Conservation (phyloP, 2,329 filamentous ascomycete species). For the Thielaviopsis euricoi region DNA sequence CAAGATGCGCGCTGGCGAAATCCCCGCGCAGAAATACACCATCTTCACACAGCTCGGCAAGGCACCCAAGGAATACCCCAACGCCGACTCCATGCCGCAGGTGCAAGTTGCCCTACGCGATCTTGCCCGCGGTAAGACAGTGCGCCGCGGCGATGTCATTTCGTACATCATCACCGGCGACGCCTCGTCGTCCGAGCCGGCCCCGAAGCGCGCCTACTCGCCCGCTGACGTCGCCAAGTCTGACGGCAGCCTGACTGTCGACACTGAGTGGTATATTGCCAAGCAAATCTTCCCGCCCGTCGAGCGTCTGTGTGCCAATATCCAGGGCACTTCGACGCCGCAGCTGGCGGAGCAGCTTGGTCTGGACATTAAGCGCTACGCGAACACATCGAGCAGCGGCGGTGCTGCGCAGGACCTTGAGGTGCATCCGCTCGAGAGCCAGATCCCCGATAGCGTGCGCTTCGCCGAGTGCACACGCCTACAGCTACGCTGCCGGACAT, state of each 20-base stretch:
- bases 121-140: slow-evolving; percentile 66
- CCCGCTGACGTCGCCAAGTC: slow-evolving; percentile 70
- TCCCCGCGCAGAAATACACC: slow-evolving; percentile 77
- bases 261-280: slow-evolving; percentile 95
- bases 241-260: slow-evolving; percentile 60
- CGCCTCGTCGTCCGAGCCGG: slow-evolving; percentile 42
- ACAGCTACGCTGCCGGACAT: slow-evolving; percentile 62
- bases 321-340: slow-evolving; percentile 77
- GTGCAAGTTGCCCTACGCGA: slow-evolving; percentile 89
- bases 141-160: slow-evolving; percentile 91
- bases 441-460: slow-evolving; percentile 79
- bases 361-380: slow-evolving; percentile 78
- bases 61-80: slow-evolving; percentile 81
- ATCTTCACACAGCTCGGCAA: slow-evolving; percentile 98
- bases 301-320: slow-evolving; percentile 92
- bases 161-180: slow-evolving; percentile 84
- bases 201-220: slow-evolving; percentile 78
- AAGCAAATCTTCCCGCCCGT: slow-evolving; percentile 98
- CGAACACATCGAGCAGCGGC: slow-evolving; percentile 21
- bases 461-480: slow-evolving; percentile 71
- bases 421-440: slow-evolving; percentile 83
- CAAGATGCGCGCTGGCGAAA: slow-evolving; percentile 67
- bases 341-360: slow-evolving; percentile 87
- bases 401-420: slow-evolving; percentile 38
- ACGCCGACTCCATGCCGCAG: slow-evolving; percentile 87